These are phyloP conservation scores for Fusarium kyushuense DNA, from an alignment of 2,329 filamentous ascomycete species.

Conservation along the genomic window DNA sequence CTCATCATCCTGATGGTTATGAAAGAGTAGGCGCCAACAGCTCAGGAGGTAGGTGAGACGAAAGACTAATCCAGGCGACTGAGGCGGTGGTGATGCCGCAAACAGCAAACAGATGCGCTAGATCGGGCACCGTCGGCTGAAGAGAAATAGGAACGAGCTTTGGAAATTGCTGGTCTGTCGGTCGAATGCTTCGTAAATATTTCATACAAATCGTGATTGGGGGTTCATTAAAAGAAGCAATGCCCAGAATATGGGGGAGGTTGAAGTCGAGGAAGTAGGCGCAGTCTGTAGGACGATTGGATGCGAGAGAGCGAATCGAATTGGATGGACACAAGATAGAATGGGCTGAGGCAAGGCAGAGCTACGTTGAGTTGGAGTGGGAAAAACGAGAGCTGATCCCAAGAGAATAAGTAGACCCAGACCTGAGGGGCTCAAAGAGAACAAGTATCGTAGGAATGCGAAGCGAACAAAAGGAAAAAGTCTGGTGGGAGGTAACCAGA, in stretches of 20 bases:
- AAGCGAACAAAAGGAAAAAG: slow-evolving; percentile 24
- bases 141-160: slow-evolving; percentile 19
- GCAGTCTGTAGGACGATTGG: slow-evolving; percentile 33
- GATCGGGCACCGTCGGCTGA: slow-evolving; percentile 29
- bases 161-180: slow-evolving; percentile 24
- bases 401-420: slow-evolving; percentile 29
- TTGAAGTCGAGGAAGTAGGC: slow-evolving; percentile 29
- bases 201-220: slow-evolving; percentile 39
- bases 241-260: slow-evolving; percentile 9
- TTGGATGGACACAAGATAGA: background rate
- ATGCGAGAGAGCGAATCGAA: slow-evolving; percentile 36
- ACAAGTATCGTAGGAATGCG: slow-evolving; percentile 15
- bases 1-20: slow-evolving; percentile 60
- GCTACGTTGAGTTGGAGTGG: slow-evolving; percentile 14
- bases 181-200: slow-evolving; percentile 23
- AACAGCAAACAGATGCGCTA: slow-evolving; percentile 26
- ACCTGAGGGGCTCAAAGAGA: slow-evolving; percentile 20
- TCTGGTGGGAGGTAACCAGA: slow-evolving; percentile 25
- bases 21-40: slow-evolving; percentile 31
- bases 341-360: slow-evolving; percentile 32
- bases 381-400: slow-evolving; percentile 33
- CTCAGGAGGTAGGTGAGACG: slow-evolving; percentile 11
- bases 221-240: slow-evolving; percentile 13
- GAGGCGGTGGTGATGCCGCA: slow-evolving; percentile 27
- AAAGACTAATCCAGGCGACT: slow-evolving; percentile 22